Evolutionary conservation across 495 filamentous ascomycete species (phyloP), one percentile per base, ranked within the genome.

Genomic region (Podospora sp.): DNA sequence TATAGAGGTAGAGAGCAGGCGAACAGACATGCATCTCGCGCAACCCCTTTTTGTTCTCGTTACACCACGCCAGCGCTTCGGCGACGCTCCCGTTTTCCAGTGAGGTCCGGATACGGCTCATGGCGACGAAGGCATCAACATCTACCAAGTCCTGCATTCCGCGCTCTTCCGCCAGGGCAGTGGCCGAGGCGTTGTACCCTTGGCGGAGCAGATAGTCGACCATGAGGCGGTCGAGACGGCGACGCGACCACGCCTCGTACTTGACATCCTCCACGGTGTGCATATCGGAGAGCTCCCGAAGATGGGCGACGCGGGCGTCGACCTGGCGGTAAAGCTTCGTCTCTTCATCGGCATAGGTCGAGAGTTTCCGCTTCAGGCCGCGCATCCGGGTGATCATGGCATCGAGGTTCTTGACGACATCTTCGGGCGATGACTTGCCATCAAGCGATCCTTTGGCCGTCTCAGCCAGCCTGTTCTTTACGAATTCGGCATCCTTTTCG

Each of bases 131-230:
- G 4, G 93, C 92, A 46, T 90, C 89, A 25, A 96, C 83, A 81
- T 99, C 95, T 11, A 97, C 94, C 63, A 99, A 81, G 29, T 92
- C 89, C 67, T 78, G 73, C 66, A 87, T 82, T 60, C 81, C 79
- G 68, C 91, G 90, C 74, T 91, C 90, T 59, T 81, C 73, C 0
- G 93, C 92, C 35, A 98, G 78, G 49, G 87, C 84, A 60, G 80
- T 82, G 11, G 94, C 95, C 75, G 90, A 95, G 20, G 91, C 86
- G 33, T 84, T 84, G 75, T 94, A 96, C 24, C 94, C 94, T 63
- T 88, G 88, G 26, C 95, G 85, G 52, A 97, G 78, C 73, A 98
- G 81, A 78, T 96, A 96, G 76, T 99, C 95, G 49, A 96, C 91
- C 56, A 99, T 75, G 50, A 98, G 80, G 25, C 96, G 83, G 80